Evolutionary conservation across 768 basidiomycete species (phyloP).

Genomic region (Brasilioporus rufonigricans): DNA sequence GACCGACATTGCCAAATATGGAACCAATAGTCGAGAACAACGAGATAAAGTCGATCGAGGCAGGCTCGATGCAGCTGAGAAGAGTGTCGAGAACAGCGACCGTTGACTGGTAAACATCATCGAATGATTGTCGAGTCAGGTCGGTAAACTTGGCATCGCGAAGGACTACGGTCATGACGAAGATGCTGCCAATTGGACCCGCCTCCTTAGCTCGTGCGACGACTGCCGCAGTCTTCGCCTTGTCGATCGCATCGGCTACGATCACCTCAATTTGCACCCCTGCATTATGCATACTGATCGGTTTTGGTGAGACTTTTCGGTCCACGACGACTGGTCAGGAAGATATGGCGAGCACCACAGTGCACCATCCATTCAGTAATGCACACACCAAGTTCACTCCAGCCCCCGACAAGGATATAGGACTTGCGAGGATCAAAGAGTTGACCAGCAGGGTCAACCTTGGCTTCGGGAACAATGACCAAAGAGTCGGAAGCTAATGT

Average conservation of each 20-base stretch:
- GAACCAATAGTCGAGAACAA: conserved; percentile 36
- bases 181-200: conserved; percentile 31
- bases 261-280: conserved; percentile 28
- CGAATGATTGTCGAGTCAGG: conserved; percentile 32
- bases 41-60: conserved; percentile 32
- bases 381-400: conserved; percentile 24
- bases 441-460: conserved; percentile 26
- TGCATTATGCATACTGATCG: conserved; percentile 22
- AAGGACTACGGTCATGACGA: conserved; percentile 36
- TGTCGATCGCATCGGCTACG: conserved; percentile 26
- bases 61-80: too few relatives aligned
- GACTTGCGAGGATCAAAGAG: conserved; percentile 31
- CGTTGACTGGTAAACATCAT: conserved; percentile 23
- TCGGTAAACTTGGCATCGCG: conserved; percentile 33
- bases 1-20: conserved; percentile 30
- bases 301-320: conserved; percentile 15
- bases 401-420: conserved; percentile 21
- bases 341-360: conserved; percentile 32
- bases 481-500: conserved; percentile 2
- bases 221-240: conserved; percentile 23
- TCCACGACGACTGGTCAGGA: conserved; percentile 29
- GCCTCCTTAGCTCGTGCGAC: conserved; percentile 19
- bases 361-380: conserved; percentile 35
- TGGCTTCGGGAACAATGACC: conserved; percentile 20
- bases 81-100: conserved; percentile 19